Base-by-base conservation (phyloP, 176 grass and related monocot genomes). In the Alopecurus myosuroides region DNA sequence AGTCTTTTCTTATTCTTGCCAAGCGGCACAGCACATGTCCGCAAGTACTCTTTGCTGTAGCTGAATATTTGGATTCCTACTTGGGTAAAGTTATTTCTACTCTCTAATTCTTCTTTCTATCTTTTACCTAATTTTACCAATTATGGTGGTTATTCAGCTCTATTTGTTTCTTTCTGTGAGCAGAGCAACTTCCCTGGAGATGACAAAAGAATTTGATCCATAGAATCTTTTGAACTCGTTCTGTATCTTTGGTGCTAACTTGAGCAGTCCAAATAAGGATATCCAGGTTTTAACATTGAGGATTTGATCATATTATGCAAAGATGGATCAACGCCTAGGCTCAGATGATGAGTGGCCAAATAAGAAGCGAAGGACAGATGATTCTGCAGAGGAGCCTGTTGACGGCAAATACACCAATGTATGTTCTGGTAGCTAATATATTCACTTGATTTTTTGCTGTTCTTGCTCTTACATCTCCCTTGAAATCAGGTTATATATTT, bases 1-100 rank as follows among this genome's bases (percentile, higher is more conserved):
- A 39, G 64, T 52, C 60, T 90, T 64, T 95, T 93, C 82, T 65
- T 92, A 77, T 84, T 80, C 81, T 98, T 86, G 96, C 89, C 57
- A 88, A 91, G 86, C 90, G 83, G 82, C 87, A 98, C 85, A 94
- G 83, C 73, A 86, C 93, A 80, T 92, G 91, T 77, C 77, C 61
- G 28, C 88, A 88, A 82, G 83, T 98, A 61, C 81, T 98, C 28
- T 95, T 91, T 85, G 79, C 93, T 83, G 85, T 98, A 77, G 92
- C 93, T 22, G 89, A 98, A 53, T 91, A 88, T 87, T 85, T 94
- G 81, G 93, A 93, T 76, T 89, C 88, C 62, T 94, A 22, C 86
- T 78, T 74, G 56, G 88, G 95, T 97, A 92, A 56, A 73, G 30
- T 55, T 80, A 35, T 48, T 49, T 44, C 9, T 18, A 30, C 19